Conservation (phyloP, 768 basidiomycete species). For the Ramaria sp. region DNA sequence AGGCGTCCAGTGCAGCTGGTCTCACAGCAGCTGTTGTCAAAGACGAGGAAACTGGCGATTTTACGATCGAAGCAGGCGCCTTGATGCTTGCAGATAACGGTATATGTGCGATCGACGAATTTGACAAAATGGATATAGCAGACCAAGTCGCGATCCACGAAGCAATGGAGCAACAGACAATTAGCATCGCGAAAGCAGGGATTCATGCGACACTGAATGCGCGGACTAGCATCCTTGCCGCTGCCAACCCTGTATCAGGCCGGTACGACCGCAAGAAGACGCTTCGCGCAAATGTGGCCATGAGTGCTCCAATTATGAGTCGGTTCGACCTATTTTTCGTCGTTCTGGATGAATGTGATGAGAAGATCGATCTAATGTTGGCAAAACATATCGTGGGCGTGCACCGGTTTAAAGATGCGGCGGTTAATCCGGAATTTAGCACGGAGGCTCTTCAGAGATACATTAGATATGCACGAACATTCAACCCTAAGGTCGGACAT, state of each 20-base stretch:
- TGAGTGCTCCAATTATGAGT: conserved; percentile 99
- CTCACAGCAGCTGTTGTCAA: conserved; percentile 96
- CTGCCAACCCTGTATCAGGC: conserved; percentile 96
- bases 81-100: conserved; percentile 99
- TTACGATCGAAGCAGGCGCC: conserved; percentile 98
- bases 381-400: conserved; percentile 97
- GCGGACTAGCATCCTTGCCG: conserved; percentile 92
- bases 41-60: conserved; percentile 98
- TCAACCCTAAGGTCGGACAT: conserved; percentile 79
- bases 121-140: conserved; percentile 99
- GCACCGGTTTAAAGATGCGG: conserved; percentile 89
- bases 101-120: conserved; percentile 99
- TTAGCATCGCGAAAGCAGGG: conserved; percentile 97
- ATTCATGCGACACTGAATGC: conserved; percentile 98
- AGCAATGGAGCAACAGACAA: conserved; percentile 99
- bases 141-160: conserved; percentile 99
- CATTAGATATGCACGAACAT: conserved; percentile 94
- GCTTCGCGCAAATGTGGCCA: conserved; percentile 84
- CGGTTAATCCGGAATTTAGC: conserved; percentile 93
- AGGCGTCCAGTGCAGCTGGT: conserved; percentile 98
- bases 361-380: conserved; percentile 83
- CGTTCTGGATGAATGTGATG: conserved; percentile 93
- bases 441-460: conserved; percentile 95
- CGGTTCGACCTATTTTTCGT: conserved; percentile 98
- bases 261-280: conserved; percentile 93